Evolutionary conservation across 768 basidiomycete genomes (phyloP), one percentile per base, ranked within the genome.

Genomic region (Asterophora parasitica): DNA sequence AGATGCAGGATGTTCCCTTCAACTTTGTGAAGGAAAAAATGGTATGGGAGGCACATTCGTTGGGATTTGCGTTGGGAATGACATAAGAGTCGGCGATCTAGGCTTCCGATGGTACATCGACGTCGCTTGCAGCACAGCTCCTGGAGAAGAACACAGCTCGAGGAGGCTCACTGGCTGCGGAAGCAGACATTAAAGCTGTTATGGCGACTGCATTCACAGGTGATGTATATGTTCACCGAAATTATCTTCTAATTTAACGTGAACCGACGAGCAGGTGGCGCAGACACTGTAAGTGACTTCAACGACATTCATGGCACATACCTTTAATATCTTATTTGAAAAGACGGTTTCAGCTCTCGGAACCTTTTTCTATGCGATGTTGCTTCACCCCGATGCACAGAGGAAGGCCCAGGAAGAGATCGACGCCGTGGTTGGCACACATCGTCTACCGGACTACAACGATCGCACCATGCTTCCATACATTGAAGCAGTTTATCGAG

Each of bases 381-480:
- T 54, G 4, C 19, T 58, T 17, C 50, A 61, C 32, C 53, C 59
- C 7, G 48, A 51, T 11, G 48, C 54, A 1, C 59, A 60, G 40
- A 38, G 50, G 27, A 55, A 50, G 42, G 64, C 61, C 0, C 73
- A 72, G 38, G 63, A 62, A 30, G 74, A 75, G 55, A 61, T 75
- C 33, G 73, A 76, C 44, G 49, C 56, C 17, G 60, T 73, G 12
- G 19, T 72, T 44, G 69, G 69, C 27, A 53, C 57, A 27, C 59
- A 62, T 45, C 66, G 70, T 30, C 62, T 75, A 10, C 73, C 73
- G 42, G 64, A 58, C 1, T 70, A 68, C 47, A 34, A 58, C 27
- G 74, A 75, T 54, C 60, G 63, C 17, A 56, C 59, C 7, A 58
- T 55, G 0, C 59, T 76, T 28, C 72, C 74, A 1, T 75, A 67